Evolutionary conservation across 139 green algal species (phyloP).

Genomic region (Zygnema circumcarinatum): DNA sequence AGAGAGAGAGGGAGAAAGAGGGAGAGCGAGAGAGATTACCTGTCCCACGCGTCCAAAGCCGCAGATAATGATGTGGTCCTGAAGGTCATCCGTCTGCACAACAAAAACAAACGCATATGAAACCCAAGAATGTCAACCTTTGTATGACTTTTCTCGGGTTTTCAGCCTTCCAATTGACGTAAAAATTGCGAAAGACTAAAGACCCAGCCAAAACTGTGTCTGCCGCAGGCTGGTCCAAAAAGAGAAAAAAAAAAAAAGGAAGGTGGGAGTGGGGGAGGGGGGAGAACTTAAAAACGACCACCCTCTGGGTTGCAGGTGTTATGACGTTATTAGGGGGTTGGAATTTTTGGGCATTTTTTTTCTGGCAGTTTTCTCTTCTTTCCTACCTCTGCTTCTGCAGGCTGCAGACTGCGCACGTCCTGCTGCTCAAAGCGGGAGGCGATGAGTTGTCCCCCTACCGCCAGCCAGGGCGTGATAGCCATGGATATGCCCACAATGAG

Average conservation of each 20-base stretch:
- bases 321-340: no score
- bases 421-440: constrained; percentile 82
- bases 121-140: neutral
- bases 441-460: constrained; percentile 78
- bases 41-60: constrained; percentile 83
- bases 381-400: constrained; percentile 73
- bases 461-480: constrained; percentile 94
- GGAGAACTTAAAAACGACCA: no score
- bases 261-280: neutral
- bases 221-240: no score
- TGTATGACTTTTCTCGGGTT: no score
- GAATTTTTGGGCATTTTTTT: no score
- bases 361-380: no score
- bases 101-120: neutral
- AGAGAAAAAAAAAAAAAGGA: neutral
- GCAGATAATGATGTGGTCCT: constrained; percentile 92
- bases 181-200: no score
- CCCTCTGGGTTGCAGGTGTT: no score
- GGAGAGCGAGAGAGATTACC: constrained; percentile 18
- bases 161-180: no score
- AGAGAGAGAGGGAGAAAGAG: neutral
- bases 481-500: constrained; percentile 96
- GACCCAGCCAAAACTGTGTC: no score
- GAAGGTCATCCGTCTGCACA: constrained; percentile 73
- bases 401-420: constrained; percentile 77